Evolutionary conservation across 768 basidiomycete species (phyloP).

Genomic region (Thelephora ganbajun): DNA sequence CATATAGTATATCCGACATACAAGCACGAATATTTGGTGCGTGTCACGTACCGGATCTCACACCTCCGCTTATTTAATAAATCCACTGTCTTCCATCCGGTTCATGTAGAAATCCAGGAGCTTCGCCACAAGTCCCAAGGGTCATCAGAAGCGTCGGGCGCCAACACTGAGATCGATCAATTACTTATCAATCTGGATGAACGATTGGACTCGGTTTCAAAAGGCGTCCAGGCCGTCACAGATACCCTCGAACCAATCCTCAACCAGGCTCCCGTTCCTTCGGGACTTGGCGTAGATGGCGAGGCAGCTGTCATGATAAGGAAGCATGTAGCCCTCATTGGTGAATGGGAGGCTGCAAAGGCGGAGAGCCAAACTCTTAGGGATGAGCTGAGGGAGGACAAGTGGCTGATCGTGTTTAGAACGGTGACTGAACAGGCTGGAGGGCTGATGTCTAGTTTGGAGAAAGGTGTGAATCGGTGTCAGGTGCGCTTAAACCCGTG

Average conservation of each 20-base stretch:
- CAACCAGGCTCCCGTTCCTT: conserved; percentile 28
- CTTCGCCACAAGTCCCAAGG: conserved; percentile 77
- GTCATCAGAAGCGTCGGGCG: conserved; percentile 37
- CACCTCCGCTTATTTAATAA: neutral
- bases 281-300: conserved; percentile 18
- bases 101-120: conserved; percentile 70
- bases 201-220: conserved; percentile 57
- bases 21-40: conserved; percentile 84
- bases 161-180: conserved; percentile 65
- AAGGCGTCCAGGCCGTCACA: conserved; percentile 55
- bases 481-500: conserved; percentile 37
- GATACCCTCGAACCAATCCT: conserved; percentile 52
- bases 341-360: conserved; percentile 75
- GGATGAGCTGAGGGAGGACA: conserved; percentile 94
- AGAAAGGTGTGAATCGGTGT: conserved; percentile 85
- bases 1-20: conserved; percentile 77
- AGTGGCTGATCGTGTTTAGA: conserved; percentile 90
- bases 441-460: conserved; percentile 93
- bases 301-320: conserved; percentile 42
- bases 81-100: neutral
- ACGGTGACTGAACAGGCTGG: conserved; percentile 91
- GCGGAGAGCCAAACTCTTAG: conserved; percentile 68
- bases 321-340: conserved; percentile 58
- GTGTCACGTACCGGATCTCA: conserved; percentile 9
- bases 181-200: conserved; percentile 71